Base-by-base conservation (phyloP, 2,329 filamentous ascomycete species). In the Chaetomium olivaceum region DNA sequence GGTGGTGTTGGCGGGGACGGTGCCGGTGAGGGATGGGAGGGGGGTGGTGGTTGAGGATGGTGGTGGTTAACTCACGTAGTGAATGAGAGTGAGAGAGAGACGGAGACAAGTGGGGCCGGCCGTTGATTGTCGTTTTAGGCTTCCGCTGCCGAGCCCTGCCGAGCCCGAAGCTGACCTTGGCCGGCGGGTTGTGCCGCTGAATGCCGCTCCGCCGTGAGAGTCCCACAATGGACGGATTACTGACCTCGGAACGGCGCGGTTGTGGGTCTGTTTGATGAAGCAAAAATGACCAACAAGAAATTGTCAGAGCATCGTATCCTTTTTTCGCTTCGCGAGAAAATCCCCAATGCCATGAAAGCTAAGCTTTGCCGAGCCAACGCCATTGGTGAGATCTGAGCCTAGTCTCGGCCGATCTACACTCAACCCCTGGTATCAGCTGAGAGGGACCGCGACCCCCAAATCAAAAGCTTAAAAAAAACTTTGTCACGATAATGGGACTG, bases 1-100 rank as follows among this genome's bases (percentile, higher is more conserved):
- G 4, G 86, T 97, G 0, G 83, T 95, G 7, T 76, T 87, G 59
- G 93, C 94, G 0, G 80, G 85, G 64, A 87, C 91, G 51, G 87
- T 97, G 76, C 81, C 80, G 6, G 74, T 73, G 43, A 75, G 74
- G 63, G 76, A 73, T 29, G 70, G 69, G 63, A 57, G 60, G 56
- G 63, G 59, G 33, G 21, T 72, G 68, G 52, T 60, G 57, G 55
- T 67, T 19, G 56, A 69, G 12, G 62, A 33, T 61, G 25, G 6
- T 9, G 50, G 11, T 21, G 54, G n/a, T 9, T 25, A 5, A 14
- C 3, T 16, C 14, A 14, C 14, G 5, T 5, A 19, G 39, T n/a
- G n/a, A 4, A 48, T 29, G 19, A 3, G 31, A 33, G 31, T 33
- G 2, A 9, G 31, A 4, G 29, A 31, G 29, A 11, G 16, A 43